Percentiles rank a stretch among this genome's conserved stretches.
These are phyloP conservation scores for Podaxis sp. DNA, from an alignment of 768 basidiomycete species.

Conservation along the genomic window DNA sequence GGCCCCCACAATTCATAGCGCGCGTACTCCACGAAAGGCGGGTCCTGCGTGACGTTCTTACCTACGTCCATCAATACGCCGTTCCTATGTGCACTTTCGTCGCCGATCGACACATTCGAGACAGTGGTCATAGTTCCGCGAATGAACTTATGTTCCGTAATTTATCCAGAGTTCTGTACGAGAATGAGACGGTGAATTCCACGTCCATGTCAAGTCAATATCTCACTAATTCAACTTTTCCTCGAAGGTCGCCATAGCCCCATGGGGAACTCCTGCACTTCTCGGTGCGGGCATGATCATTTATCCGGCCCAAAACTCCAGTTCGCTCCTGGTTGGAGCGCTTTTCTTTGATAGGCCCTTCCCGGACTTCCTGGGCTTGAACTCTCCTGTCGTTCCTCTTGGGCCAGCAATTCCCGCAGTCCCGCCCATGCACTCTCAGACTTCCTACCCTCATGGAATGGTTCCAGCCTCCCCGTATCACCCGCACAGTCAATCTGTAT, in stretches of 20 bases:
- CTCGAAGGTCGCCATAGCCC: slow-evolving; percentile 48
- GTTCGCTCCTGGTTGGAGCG: slow-evolving; percentile 50
- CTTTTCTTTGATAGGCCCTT: slow-evolving; percentile 47
- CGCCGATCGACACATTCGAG: slow-evolving; percentile 52
- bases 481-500: slow-evolving; percentile 33
- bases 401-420: slow-evolving; percentile 29
- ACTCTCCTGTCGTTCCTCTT: slow-evolving; percentile 26
- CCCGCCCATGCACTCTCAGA: slow-evolving; percentile 27
- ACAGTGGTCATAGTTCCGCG: slow-evolving; percentile 44
- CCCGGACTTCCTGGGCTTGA: slow-evolving; percentile 41
- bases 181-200: slow-evolving; percentile 50
- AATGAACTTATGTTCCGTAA: slow-evolving; percentile 57
- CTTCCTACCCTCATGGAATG: slow-evolving; percentile 31
- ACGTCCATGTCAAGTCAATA: not conserved
- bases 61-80: slow-evolving; percentile 48
- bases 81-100: slow-evolving; percentile 63
- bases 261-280: slow-evolving; percentile 48
- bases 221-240: not conserved
- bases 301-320: slow-evolving; percentile 51
- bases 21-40: slow-evolving; percentile 42
- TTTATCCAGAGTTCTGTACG: slow-evolving; percentile 50
- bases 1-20: slow-evolving; percentile 52
- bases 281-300: slow-evolving; percentile 53
- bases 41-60: slow-evolving; percentile 45
- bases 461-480: slow-evolving; percentile 31